Evolutionary conservation across 805 yeast species (phyloP).

Genomic region (Diddensiella transvaalensis): DNA sequence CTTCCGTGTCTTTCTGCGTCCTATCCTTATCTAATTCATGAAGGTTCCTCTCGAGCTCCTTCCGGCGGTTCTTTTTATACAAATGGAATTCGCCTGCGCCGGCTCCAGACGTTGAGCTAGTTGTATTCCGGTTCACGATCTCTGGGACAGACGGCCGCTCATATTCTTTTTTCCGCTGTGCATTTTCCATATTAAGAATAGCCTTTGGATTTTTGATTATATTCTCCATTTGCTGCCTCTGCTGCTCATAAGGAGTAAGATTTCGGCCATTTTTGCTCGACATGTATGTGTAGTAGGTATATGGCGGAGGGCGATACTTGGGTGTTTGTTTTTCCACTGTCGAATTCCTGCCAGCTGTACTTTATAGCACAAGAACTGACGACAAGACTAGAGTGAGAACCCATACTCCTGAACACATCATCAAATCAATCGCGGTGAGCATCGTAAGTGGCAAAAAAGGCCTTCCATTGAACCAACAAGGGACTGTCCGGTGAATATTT

Average conservation of each 20-base stretch:
- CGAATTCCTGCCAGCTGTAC: not conserved
- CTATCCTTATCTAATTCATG: conserved; percentile 24
- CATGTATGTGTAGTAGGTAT: not conserved
- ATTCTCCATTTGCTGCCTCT: conserved; percentile 18
- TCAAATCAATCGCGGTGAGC: too few species aligned
- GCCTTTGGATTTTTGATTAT: conserved; percentile 17
- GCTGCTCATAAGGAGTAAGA: conserved; percentile 7
- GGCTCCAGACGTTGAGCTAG: conserved; percentile 36
- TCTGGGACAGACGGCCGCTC: conserved; percentile 26
- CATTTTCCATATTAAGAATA: conserved; percentile 7
- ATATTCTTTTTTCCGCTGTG: not conserved
- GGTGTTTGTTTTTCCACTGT: not conserved
- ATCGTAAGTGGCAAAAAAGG: too few species aligned
- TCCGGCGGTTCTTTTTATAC: conserved; percentile 33
- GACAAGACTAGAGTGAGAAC: not conserved
- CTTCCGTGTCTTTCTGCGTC: conserved; percentile 23
- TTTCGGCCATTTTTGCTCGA: not conserved
- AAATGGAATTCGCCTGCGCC: conserved; percentile 39
- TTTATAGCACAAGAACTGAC: conserved; percentile 1
- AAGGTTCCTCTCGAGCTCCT: conserved; percentile 29
- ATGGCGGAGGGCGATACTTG: not conserved
- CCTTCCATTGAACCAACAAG: too few species aligned
- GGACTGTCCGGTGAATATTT: too few species aligned
- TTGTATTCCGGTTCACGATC: conserved; percentile 20
- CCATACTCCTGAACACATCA: not conserved